Evolutionary conservation across 768 basidiomycete species (phyloP).

Genomic region (Melanogaster broomeanus): DNA sequence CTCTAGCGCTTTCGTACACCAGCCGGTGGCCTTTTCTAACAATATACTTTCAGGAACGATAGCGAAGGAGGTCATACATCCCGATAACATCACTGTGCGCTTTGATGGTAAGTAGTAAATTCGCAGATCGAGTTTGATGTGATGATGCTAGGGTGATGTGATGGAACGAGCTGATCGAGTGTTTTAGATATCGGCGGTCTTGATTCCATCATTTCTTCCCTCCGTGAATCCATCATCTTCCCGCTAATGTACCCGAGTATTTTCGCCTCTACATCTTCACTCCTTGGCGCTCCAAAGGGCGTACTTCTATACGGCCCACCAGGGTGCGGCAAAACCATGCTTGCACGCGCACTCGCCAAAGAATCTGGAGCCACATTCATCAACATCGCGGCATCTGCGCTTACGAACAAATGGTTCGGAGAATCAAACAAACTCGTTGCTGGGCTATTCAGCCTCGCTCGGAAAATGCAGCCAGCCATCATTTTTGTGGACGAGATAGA

Average conservation of each 20-base stretch:
- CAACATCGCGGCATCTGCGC: constrained; percentile 73
- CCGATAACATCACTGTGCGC: constrained; percentile 78
- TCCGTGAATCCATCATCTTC: constrained; percentile 95
- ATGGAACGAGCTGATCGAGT: neutral
- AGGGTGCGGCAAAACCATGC: constrained; percentile 98
- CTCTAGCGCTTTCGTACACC: neutral
- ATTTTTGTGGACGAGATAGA: constrained; percentile 99
- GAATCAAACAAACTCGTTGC: constrained; percentile 95
- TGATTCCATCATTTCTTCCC: constrained; percentile 83
- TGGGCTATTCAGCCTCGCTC: constrained; percentile 89
- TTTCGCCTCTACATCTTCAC: constrained; percentile 77
- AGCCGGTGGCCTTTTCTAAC: neutral
- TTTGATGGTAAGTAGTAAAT: constrained; percentile 62
- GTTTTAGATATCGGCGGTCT: constrained; percentile 86
- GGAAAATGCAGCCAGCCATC: constrained; percentile 92
- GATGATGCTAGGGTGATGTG: neutral
- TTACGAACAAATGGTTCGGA: constrained; percentile 85
- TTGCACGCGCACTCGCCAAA: constrained; percentile 97
- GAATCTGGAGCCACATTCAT: constrained; percentile 98
- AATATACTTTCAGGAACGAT: constrained; percentile 59
- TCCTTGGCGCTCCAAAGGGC: constrained; percentile 92
- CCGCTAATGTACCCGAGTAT: constrained; percentile 89
- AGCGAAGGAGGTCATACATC: constrained; percentile 90
- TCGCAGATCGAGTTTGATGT: neutral
- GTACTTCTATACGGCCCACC: constrained; percentile 96